A percentile compares a stretch with the other conserved stretches of the same genome.
These are phyloP conservation scores for Filosporella fistucella DNA, from an alignment of 495 filamentous ascomycete species.

Conservation along the genomic window DNA sequence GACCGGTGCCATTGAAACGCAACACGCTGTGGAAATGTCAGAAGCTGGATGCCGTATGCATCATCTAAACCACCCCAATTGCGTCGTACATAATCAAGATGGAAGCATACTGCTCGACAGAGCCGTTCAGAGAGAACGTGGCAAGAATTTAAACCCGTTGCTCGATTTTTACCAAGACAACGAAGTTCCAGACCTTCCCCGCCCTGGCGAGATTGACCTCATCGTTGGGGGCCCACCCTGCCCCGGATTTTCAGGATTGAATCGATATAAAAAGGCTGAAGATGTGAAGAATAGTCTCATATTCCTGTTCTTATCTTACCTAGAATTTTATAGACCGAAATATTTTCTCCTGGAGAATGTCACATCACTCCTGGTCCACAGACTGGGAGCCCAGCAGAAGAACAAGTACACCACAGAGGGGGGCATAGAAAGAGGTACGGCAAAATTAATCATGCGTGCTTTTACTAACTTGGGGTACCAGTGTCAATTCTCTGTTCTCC, in stretches of 20 bases:
- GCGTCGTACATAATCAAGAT: slow-evolving; percentile 2
- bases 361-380: too few relatives aligned
- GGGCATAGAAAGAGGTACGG: slow-evolving; percentile 8
- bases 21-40: slow-evolving; percentile 5
- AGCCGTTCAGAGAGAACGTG: neutral
- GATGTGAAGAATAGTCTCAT: slow-evolving; percentile 10
- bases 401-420: neutral
- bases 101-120: slow-evolving; percentile 3
- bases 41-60: slow-evolving; percentile 2
- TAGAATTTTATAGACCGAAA: slow-evolving; percentile 13
- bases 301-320: slow-evolving; percentile 4
- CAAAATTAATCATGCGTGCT: slow-evolving; percentile 8
- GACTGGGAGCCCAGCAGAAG: neutral
- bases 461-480: too few relatives aligned
- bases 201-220: slow-evolving; percentile 9
- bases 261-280: slow-evolving; percentile 1
- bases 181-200: slow-evolving; percentile 5
- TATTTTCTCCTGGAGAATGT: slow-evolving; percentile 18
- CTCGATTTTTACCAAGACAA: slow-evolving; percentile 1
- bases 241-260: slow-evolving; percentile 9
- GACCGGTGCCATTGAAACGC: slow-evolving; percentile 1
- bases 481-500: too few relatives aligned
- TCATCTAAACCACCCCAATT: neutral
- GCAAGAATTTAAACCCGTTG: neutral
- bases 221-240: slow-evolving; percentile 12